phyloP scores from a whole-genome alignment of 768 basidiomycete genomes.

The Clavaria fumosa region DNA sequence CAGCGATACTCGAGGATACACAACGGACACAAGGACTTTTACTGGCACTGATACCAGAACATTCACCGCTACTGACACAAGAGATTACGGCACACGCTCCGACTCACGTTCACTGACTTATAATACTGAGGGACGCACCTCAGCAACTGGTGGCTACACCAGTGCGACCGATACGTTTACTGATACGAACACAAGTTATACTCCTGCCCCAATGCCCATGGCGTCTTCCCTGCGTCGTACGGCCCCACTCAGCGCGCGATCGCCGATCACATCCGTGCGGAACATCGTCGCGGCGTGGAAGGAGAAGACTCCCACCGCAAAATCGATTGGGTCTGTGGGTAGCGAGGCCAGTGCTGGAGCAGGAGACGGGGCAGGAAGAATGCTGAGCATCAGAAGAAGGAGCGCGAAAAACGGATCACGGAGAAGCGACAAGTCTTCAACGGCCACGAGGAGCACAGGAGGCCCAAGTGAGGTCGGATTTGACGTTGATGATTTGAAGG shows the following conservation, averaged over 20 bases:
- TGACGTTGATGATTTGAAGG: constrained; percentile 29
- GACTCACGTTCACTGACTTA: constrained; percentile 4
- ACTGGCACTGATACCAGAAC: constrained; percentile 1
- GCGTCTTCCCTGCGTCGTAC: constrained; percentile 46
- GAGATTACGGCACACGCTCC: constrained; percentile 9
- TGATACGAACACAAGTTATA: constrained; percentile 16
- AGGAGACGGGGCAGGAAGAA: constrained; percentile 22
- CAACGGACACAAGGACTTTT: constrained; percentile 6
- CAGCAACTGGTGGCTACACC: constrained; percentile 21
- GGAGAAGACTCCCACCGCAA: constrained; percentile 46
- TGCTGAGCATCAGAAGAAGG: constrained; percentile 14
- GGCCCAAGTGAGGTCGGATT: too few species aligned
- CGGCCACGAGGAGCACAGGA: neutral
- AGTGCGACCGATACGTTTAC: constrained; percentile 24
- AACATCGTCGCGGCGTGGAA: constrained; percentile 76
- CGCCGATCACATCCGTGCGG: constrained; percentile 57
- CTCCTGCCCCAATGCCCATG: constrained; percentile 23
- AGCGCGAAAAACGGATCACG: constrained; percentile 7
- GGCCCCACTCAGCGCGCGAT: constrained; percentile 45
- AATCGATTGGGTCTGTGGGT: constrained; percentile 17
- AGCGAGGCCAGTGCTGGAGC: too few species aligned
- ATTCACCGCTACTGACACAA: constrained; percentile 5
- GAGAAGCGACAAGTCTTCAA: neutral
- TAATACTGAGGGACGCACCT: too few species aligned
- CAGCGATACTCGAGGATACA: constrained; percentile 15